Evolutionary conservation across 208 protist species (phyloP).

Genomic region (Crithidia sp.): DNA sequence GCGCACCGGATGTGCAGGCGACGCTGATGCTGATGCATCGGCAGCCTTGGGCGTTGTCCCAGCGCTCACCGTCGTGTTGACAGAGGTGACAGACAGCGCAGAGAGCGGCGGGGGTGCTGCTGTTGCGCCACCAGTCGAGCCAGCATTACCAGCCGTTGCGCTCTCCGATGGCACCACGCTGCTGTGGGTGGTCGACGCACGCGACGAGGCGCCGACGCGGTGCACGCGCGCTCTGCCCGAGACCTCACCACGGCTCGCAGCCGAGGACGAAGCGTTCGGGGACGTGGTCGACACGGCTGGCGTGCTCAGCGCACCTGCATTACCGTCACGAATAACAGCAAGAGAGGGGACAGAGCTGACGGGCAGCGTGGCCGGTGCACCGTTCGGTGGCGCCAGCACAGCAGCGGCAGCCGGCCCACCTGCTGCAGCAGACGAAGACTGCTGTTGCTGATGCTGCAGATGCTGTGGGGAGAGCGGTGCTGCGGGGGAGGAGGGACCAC

Average conservation of each 20-base stretch:
- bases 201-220: not conserved
- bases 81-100: not conserved
- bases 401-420: not conserved
- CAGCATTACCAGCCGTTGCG: too few relatives aligned
- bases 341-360: slow-evolving; percentile 14
- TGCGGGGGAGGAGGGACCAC: slow-evolving; percentile 11
- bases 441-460: not conserved
- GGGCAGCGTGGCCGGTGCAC: slow-evolving; percentile 17
- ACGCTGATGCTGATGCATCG: not conserved
- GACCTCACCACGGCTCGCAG: slow-evolving; percentile 3
- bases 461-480: not conserved
- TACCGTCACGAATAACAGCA: not conserved
- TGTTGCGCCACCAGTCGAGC: not conserved
- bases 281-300: slow-evolving; percentile 1
- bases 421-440: not conserved
- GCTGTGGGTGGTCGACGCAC: slow-evolving; percentile 9
- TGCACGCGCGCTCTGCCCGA: not conserved
- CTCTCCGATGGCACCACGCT: slow-evolving; percentile 21
- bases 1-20: slow-evolving; percentile 11
- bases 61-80: not conserved
- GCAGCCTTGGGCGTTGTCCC: slow-evolving; percentile 4
- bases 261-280: slow-evolving; percentile 3
- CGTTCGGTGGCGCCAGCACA: slow-evolving; percentile 6
- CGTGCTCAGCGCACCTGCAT: not conserved
- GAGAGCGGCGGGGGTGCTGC: slow-evolving; percentile 14